Percentiles rank a stretch among this genome's conserved stretches.
Evolutionary conservation across 1,284 basidiomycete species (phyloP).

Genomic region (Melampsora americana): DNA sequence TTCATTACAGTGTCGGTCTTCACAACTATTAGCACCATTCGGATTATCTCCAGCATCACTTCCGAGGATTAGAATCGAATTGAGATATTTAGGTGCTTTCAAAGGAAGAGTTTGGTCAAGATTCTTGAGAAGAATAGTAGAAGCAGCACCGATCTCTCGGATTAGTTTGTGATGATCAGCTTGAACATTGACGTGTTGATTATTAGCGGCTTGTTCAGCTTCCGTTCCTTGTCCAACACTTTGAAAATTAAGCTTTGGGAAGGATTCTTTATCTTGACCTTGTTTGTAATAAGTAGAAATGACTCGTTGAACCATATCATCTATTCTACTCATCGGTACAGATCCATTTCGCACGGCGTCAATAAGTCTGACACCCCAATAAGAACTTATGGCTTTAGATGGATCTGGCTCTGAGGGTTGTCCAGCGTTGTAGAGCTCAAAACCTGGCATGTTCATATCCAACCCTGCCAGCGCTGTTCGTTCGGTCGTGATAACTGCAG

Average conservation of each 20-base stretch:
- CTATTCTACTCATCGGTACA: constrained; percentile 27
- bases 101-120: constrained; percentile 46
- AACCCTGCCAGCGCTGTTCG: constrained; percentile 27
- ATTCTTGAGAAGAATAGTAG: constrained; percentile 51
- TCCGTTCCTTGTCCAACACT: constrained; percentile 39
- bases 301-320: constrained; percentile 41
- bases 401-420: constrained; percentile 34
- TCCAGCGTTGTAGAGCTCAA: constrained; percentile 17
- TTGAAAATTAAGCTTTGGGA: constrained; percentile 23
- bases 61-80: constrained; percentile 29
- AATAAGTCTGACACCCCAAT: constrained; percentile 40
- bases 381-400: constrained; percentile 24
- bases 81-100: constrained; percentile 35
- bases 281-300: constrained; percentile 42
- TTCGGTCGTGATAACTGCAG: constrained; percentile 27
- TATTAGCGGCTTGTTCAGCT: constrained; percentile 25
- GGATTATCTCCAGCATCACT: constrained; percentile 43
- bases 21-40: constrained; percentile 28
- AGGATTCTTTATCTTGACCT: constrained; percentile 39
- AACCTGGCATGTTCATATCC: constrained; percentile 43
- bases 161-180: constrained; percentile 39
- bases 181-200: constrained; percentile 46
- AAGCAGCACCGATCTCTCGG: constrained; percentile 47
- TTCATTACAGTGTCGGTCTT: constrained; percentile 35
- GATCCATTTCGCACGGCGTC: constrained; percentile 39